Base-by-base conservation (phyloP, 2,329 filamentous ascomycete species). In the Penicillium vulpinum region DNA sequence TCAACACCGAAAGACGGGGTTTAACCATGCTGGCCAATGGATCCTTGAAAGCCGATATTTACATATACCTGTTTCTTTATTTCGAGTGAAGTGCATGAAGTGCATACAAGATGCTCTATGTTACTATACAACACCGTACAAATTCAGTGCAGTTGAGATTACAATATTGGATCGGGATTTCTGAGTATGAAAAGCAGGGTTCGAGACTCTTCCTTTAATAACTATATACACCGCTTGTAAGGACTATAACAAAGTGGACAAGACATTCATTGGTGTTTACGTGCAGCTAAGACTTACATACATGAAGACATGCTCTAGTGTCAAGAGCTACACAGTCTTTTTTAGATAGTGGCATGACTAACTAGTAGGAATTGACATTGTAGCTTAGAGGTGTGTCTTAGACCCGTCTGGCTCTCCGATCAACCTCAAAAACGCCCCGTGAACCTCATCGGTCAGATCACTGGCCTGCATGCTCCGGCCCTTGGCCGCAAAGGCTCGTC, bases 391-490 rank as follows among this genome's bases (percentile, higher is more conserved):
- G 49, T 63, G 67, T 33, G 65, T 60, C 54, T 76, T 76, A 29
- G 74, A 70, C 16, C 67, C 78, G 36, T 83, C 83, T 4, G 83
- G 81, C 63, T 92, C 90, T 0, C 91, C 92, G 69, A 97, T 88
- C 18, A 96, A 74, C 58, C 86, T 86, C 67, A 89, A 73, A 74
- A 97, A 97, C 0, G 92, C 89, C 33, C 80, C 80, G 68, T 96
- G 88, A 10, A 99, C 89, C 76, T 96, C 89, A 18, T 94, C 91
- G 0, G 93, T 97, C 71, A 99, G 77, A 75, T 97, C 94, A 64
- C 90, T 92, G 0, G 94, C 94, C 78, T 97, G 94, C 71, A 99
- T 77, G 70, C 90, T 91, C 62, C 94, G 84, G 0, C 94, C 93
- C 69, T 88, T 90, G 73, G 92, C 90, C 66, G 85, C 81, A 75